Percentiles rank a stretch among this genome's conserved stretches.
These are phyloP conservation scores for Blastomyces silverae DNA, from an alignment of 2,329 filamentous ascomycete genomes.

Conservation along the genomic window DNA sequence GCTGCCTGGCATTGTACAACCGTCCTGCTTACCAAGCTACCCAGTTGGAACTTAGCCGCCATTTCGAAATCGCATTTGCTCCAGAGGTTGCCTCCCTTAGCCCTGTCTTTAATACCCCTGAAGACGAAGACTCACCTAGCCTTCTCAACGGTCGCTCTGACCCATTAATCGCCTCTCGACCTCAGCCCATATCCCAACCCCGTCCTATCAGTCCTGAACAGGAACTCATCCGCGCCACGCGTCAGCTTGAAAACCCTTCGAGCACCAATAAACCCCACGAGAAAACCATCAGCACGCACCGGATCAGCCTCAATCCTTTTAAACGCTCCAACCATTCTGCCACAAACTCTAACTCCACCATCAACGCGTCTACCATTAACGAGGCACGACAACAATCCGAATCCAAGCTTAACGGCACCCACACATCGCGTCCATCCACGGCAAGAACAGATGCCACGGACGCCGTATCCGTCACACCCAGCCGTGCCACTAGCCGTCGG, in stretches of 20 bases:
- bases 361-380: conserved; percentile 24
- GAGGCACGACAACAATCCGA: conserved; percentile 14
- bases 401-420: conserved; percentile 21
- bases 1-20: conserved; percentile 64
- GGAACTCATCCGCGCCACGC: conserved; percentile 32
- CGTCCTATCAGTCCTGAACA: conserved; percentile 35
- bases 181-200: conserved; percentile 23
- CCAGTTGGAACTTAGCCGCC: conserved; percentile 34
- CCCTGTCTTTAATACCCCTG: conserved; percentile 28
- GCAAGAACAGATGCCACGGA: conserved; percentile 28
- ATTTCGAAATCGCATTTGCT: conserved; percentile 45
- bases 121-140: conserved; percentile 34
- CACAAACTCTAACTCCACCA: conserved; percentile 34
- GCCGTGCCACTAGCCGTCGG: conserved; percentile 32
- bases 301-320: conserved; percentile 41
- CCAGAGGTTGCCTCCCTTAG: conserved; percentile 59
- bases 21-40: conserved; percentile 50
- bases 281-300: conserved; percentile 36
- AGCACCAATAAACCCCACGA: conserved; percentile 29
- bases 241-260: conserved; percentile 26
- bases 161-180: conserved; percentile 23
- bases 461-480: conserved; percentile 35
- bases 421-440: conserved; percentile 16
- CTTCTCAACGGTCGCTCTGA: conserved; percentile 38
- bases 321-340: conserved; percentile 36